A percentile compares a stretch with the other conserved stretches of the same genome.
Evolutionary conservation across 2,329 filamentous ascomycete genomes (phyloP).

Genomic region (Aspergillus transmontanensis): DNA sequence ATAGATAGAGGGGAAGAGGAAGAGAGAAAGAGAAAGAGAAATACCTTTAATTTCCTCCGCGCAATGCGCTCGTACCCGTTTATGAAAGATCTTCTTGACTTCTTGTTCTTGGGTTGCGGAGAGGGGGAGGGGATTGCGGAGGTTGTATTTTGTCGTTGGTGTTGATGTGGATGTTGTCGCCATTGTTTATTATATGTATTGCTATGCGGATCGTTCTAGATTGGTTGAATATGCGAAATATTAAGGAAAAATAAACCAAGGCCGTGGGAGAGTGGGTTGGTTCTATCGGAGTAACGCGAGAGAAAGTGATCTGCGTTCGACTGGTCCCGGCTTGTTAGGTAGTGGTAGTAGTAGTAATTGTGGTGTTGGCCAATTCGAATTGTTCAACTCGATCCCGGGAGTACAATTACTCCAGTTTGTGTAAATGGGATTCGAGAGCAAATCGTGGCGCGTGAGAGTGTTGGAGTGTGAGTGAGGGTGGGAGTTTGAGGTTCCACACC

Average conservation of each 20-base stretch:
- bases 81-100: slow-evolving; percentile 78
- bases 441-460: background rate
- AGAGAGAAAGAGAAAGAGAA: background rate
- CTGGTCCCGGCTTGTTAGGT: too few relatives aligned
- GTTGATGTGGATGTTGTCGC: background rate
- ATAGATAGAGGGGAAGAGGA: background rate
- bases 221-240: background rate
- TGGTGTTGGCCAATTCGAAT: too few relatives aligned
- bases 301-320: too few relatives aligned
- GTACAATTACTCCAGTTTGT: too few relatives aligned
- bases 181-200: background rate
- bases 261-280: background rate
- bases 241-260: background rate
- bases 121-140: slow-evolving; percentile 77
- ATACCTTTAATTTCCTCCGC: slow-evolving; percentile 76
- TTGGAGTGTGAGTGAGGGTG: background rate
- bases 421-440: too few relatives aligned
- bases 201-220: too few relatives aligned
- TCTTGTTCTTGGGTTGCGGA: slow-evolving; percentile 80
- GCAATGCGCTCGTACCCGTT: slow-evolving; percentile 75
- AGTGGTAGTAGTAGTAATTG: too few relatives aligned
- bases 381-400: too few relatives aligned
- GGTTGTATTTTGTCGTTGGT: slow-evolving; percentile 35
- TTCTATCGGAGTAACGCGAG: background rate
- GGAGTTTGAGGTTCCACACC: background rate